These are phyloP conservation scores for Backusella tarrabulga DNA, from an alignment of 192 early-diverging fungal genomes.

Conservation along the genomic window DNA sequence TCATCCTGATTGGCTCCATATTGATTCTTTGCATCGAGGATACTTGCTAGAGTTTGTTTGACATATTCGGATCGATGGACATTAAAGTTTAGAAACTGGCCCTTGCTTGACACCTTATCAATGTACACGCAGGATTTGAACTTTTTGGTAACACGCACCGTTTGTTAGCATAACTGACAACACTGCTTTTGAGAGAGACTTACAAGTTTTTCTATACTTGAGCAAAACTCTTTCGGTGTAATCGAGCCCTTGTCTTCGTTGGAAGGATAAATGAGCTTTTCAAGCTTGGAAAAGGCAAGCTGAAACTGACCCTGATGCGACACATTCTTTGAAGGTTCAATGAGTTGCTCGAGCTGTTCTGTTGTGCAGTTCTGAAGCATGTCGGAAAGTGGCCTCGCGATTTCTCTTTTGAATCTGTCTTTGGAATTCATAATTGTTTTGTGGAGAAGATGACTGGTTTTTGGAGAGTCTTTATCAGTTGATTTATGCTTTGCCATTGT, in stretches of 20 bases:
- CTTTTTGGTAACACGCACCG: constrained; percentile 5
- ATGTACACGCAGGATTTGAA: constrained; percentile 48
- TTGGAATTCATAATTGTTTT: neutral
- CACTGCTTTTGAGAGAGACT: neutral
- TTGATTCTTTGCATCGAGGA: constrained; percentile 41
- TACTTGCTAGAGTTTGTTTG: constrained; percentile 48
- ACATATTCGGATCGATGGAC: constrained; percentile 51
- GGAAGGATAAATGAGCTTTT: neutral
- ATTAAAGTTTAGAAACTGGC: constrained; percentile 69
- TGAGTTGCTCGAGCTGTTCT: neutral
- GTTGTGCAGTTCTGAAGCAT: neutral
- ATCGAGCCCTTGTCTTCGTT: neutral
- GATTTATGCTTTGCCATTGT: neutral
- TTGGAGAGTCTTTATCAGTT: neutral
- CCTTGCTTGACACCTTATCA: constrained; percentile 45
- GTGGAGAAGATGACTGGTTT: neutral
- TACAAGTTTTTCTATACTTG: neutral
- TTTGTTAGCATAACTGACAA: neutral
- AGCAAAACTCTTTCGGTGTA: neutral
- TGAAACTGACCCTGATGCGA: neutral
- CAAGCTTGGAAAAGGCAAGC: neutral
- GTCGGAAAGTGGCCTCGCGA: neutral
- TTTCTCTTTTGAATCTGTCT: neutral
- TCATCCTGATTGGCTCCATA: constrained; percentile 57
- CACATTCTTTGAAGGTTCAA: neutral